Base-by-base conservation (phyloP, 179 eudicot genomes). In the Sideroxylon spinosum region DNA sequence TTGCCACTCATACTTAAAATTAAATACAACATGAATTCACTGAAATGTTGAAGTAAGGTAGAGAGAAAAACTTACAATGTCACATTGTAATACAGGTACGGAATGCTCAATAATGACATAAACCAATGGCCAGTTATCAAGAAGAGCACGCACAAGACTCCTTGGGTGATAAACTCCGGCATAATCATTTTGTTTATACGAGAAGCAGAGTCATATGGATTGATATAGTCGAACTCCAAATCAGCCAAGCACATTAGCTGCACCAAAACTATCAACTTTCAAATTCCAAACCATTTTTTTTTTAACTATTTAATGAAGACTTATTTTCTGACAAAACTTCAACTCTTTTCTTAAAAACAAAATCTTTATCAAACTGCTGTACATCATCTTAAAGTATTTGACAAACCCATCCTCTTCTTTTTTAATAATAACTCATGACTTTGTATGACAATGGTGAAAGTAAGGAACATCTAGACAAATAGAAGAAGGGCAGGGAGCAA, bases 221-320 rank as follows among this genome's bases (percentile, higher is more conserved):
- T 92, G 85, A 88, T 89, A 81, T 95, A 89, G 86, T 93, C 98
- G 59, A 86, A 90, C 84, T 95, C 98, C 74, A 95, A 88, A 88
- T 92, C 97, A 6, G 95, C 90, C 87, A 94, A 87, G 90, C 93
- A 90, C 97, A 94, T 85, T 6, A 95, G 85, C 98, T 93, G 97
- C 90, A 86, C 77, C 23, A 29, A 59, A 75, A 1, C 73, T 23
- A n/a, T 68, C 2, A 71, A 60, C 9, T 60, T 9, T 16, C 20
- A 16, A 60, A 13, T 23, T 16, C 64, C 64, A n/a, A 60, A 60
- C 60, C 14, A 16, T 12, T 55, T 55, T 12, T 53, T 55, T 37
- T 37, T 3, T 37, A 55, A 55, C 60, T 14, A 55, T 55, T 16
- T 55, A 11, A 55, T 37, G 5, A 55, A 55, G 4, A 63, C 68